Evolutionary conservation across 768 basidiomycete genomes (phyloP).

Genomic region (Xerocomellus chrysenteron): DNA sequence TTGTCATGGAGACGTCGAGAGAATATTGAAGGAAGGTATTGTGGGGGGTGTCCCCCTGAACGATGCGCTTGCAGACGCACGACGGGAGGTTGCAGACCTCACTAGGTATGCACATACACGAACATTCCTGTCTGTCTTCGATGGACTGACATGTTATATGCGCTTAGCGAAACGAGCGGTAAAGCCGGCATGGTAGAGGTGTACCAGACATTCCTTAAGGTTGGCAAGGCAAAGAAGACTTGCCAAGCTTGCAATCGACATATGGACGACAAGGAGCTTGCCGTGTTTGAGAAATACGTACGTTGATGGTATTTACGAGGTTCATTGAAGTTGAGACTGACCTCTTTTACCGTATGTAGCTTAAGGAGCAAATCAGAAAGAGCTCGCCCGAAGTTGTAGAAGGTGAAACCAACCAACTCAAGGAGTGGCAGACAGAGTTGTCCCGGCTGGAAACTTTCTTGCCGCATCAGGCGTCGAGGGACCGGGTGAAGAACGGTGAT

Average conservation of each 20-base stretch:
- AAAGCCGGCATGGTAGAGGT: conserved; percentile 41
- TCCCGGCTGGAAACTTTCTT: conserved; percentile 55
- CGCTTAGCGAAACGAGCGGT: conserved; percentile 16
- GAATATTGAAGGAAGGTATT: conserved; percentile 39
- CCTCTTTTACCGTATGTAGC: conserved; percentile 38
- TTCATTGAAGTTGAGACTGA: not conserved
- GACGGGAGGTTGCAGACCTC: conserved; percentile 9
- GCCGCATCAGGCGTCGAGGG: conserved; percentile 53
- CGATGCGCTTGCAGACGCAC: conserved; percentile 45
- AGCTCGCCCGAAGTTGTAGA: conserved; percentile 46
- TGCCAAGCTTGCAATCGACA: conserved; percentile 79
- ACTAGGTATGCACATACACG: conserved; percentile 16
- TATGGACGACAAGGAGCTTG: conserved; percentile 53
- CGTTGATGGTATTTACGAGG: conserved; percentile 15
- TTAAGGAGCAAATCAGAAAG: conserved; percentile 61
- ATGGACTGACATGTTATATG: not conserved
- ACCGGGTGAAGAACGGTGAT: conserved; percentile 58
- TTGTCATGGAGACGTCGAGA: conserved; percentile 38
- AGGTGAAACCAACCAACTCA: conserved; percentile 36
- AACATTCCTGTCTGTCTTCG: not conserved
- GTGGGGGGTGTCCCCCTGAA: conserved; percentile 43
- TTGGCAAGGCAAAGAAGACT: conserved; percentile 59
- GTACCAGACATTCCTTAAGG: conserved; percentile 54
- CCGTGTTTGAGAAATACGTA: conserved; percentile 72
- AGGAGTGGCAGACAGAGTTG: conserved; percentile 61